Conservation (phyloP, 1,284 basidiomycete genomes). For the Puccinia polysora region DNA sequence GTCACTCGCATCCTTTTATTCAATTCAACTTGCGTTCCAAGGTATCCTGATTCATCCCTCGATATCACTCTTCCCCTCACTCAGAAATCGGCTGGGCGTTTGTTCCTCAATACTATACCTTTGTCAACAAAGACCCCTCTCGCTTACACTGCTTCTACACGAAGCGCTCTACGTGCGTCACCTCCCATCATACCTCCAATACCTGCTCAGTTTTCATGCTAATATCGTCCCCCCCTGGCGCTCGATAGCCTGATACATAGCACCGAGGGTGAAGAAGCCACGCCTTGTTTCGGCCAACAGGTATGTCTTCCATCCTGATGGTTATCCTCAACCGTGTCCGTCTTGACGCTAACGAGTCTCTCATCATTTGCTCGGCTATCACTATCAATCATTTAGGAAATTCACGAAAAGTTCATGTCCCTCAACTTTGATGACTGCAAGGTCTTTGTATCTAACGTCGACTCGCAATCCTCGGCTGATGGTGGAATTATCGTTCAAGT, state of each 20-base stretch:
- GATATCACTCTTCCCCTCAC: neutral
- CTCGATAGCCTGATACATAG: conserved; percentile 70
- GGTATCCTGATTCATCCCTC: neutral
- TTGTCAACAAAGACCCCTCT: conserved; percentile 94
- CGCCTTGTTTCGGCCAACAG: conserved; percentile 85
- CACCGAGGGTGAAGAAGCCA: conserved; percentile 85
- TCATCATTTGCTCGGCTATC: neutral
- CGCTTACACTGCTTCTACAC: conserved; percentile 99
- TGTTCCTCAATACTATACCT: conserved; percentile 61
- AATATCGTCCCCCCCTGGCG: conserved; percentile 27
- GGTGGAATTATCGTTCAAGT: conserved; percentile 98
- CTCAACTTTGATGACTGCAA: conserved; percentile 95
- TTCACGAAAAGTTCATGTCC: conserved; percentile 88
- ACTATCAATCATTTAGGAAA: conserved; percentile 65
- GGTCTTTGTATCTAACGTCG: conserved; percentile 62
- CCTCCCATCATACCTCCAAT: neutral
- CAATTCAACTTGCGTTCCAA: neutral
- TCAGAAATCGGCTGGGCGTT: conserved; percentile 54
- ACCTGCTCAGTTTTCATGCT: neutral
- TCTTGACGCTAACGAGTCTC: conserved; percentile 41
- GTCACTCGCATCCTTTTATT: neutral
- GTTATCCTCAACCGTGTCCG: neutral
- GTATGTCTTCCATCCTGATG: conserved; percentile 56
- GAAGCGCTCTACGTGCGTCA: conserved; percentile 73
- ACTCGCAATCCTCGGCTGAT: conserved; percentile 69